phyloP scores from a whole-genome alignment of 495 filamentous ascomycete species.

The Talaromyces liani region DNA sequence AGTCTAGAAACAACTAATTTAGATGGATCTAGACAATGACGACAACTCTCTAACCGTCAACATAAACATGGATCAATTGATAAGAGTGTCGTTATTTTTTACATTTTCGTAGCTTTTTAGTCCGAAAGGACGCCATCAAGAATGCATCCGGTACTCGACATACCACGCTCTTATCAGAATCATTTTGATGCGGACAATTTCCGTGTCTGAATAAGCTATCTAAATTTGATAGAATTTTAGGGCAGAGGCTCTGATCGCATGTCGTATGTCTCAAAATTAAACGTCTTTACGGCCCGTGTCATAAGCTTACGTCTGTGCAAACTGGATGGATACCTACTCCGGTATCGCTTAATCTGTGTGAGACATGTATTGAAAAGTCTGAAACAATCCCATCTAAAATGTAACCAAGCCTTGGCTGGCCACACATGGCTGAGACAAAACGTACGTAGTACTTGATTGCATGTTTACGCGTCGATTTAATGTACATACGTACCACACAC shows the following conservation, averaged over 20 bases:
- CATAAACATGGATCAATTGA: background rate
- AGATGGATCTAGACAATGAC: background rate
- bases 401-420: background rate
- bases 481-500: background rate
- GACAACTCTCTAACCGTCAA: background rate
- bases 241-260: background rate
- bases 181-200: background rate
- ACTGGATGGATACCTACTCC: background rate
- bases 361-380: background rate
- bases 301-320: background rate
- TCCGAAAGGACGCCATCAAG: background rate
- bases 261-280: background rate
- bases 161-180: background rate
- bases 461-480: background rate
- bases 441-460: background rate
- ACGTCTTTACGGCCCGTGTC: background rate
- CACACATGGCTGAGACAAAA: background rate
- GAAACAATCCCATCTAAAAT: background rate
- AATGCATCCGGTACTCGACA: background rate
- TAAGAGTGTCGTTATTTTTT: background rate
- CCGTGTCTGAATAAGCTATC: background rate
- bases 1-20: background rate
- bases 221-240: background rate
- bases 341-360: background rate
- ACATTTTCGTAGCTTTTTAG: background rate